Conservation (phyloP, 768 basidiomycete genomes). For the Cytidiella melzeri region DNA sequence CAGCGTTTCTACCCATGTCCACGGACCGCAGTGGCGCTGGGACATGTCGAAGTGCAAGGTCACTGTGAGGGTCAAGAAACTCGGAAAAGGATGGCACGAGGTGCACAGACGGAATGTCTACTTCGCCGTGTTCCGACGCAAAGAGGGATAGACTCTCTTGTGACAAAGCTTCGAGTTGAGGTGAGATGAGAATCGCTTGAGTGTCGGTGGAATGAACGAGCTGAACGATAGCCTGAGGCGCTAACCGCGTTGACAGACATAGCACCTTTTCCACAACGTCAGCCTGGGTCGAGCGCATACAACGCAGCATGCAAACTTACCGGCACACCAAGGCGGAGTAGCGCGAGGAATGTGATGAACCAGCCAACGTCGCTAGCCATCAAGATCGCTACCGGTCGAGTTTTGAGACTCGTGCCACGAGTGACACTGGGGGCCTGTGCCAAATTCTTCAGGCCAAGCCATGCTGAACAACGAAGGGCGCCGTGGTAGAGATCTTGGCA, state of each 20-base stretch:
- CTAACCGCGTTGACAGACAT: slow-evolving; percentile 31
- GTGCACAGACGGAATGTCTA: slow-evolving; percentile 1
- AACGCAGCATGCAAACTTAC: slow-evolving; percentile 19
- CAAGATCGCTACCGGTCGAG: slow-evolving; percentile 32
- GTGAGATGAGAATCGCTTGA: slow-evolving; percentile 26
- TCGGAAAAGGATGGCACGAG: slow-evolving; percentile 25
- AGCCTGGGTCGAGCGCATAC: neutral
- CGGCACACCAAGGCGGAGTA: slow-evolving; percentile 32
- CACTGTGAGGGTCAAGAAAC: slow-evolving; percentile 18
- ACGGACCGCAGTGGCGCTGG: slow-evolving; percentile 24
- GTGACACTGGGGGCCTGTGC: slow-evolving; percentile 24
- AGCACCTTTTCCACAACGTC: slow-evolving; percentile 23
- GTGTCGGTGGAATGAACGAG: slow-evolving; percentile 28
- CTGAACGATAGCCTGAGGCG: slow-evolving; percentile 31
- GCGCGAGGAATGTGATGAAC: slow-evolving; percentile 33
- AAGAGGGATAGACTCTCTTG: slow-evolving; percentile 22
- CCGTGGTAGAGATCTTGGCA: slow-evolving; percentile 29
- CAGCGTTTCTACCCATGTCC: slow-evolving; percentile 28
- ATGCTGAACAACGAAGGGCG: slow-evolving; percentile 29
- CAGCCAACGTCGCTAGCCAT: slow-evolving; percentile 33
- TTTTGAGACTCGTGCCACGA: slow-evolving; percentile 16
- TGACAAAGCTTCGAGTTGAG: slow-evolving; percentile 27
- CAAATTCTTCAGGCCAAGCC: slow-evolving; percentile 24
- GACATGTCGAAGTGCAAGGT: slow-evolving; percentile 9
- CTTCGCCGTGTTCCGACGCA: slow-evolving; percentile 2